A percentile compares a stretch with the other conserved stretches of the same genome.
phyloP scores from a whole-genome alignment of 208 protist species.

The Leptomonas seymouri region DNA sequence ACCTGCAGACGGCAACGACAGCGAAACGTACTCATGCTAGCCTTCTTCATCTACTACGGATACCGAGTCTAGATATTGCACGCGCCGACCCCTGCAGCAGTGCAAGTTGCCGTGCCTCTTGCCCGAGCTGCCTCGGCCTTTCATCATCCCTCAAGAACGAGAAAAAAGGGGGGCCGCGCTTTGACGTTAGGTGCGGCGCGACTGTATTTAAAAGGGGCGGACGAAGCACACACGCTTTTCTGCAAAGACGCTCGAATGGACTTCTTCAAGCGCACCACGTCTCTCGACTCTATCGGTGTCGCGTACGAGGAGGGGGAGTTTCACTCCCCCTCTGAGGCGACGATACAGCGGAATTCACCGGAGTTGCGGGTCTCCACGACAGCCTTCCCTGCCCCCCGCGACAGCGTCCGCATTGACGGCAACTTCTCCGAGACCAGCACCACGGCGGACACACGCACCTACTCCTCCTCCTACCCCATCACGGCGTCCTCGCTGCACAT shows the following conservation, averaged over 20 bases:
- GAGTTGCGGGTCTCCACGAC: constrained; percentile 21
- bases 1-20: no score
- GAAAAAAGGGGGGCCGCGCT: no score
- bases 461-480: constrained; percentile 38
- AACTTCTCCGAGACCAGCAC: constrained; percentile 48
- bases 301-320: constrained; percentile 38
- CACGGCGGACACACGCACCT: constrained; percentile 42
- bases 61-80: no score
- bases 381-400: constrained; percentile 4
- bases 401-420: constrained; percentile 30
- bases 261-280: constrained; percentile 50
- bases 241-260: constrained; percentile 20
- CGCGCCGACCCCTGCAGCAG: no score
- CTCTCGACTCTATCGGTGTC: constrained; percentile 49
- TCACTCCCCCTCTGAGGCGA: constrained; percentile 2
- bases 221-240: not conserved
- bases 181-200: no score
- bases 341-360: constrained; percentile 9
- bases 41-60: no score
- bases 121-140: no score
- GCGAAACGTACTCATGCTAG: no score
- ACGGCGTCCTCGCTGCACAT: constrained; percentile 33
- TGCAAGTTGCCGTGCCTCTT: no score
- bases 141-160: no score
- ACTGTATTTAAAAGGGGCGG: not conserved